A percentile compares a stretch with the other conserved stretches of the same genome.
phyloP scores from a whole-genome alignment of 108 stramenopile genomes.

The Cyclotella cryptica region DNA sequence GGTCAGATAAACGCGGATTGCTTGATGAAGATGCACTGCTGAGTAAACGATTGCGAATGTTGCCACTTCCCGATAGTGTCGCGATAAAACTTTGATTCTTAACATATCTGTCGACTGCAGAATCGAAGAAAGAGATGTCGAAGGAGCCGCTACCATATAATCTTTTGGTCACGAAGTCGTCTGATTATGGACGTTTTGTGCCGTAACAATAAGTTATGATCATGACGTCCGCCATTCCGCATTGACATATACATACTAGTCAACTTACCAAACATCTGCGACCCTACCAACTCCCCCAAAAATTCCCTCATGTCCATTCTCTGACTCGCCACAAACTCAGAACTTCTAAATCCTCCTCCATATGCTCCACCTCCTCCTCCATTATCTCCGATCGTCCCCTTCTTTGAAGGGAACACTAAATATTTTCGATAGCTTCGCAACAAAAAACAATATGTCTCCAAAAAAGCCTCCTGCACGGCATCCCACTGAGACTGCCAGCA shows the following conservation, averaged over 20 bases:
- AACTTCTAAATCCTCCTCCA: constrained; percentile 79
- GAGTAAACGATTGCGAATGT: constrained; percentile 23
- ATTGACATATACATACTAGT: not conserved
- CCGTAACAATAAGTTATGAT: too few relatives aligned
- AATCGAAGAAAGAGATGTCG: constrained; percentile 87
- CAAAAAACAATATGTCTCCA: constrained; percentile 81
- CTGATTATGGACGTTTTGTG: not conserved
- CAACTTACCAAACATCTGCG: constrained; percentile 75
- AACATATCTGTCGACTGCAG: constrained; percentile 77
- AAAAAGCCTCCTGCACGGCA: constrained; percentile 84
- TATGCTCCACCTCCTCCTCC: constrained; percentile 41
- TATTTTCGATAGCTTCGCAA: constrained; percentile 86
- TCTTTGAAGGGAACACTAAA: constrained; percentile 83
- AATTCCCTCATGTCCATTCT: constrained; percentile 73
- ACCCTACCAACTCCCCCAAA: constrained; percentile 71
- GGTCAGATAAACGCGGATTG: constrained; percentile 1
- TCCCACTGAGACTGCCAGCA: constrained; percentile 81
- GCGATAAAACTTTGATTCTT: constrained; percentile 70
- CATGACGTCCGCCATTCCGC: too few relatives aligned
- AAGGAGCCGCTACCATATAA: constrained; percentile 84
- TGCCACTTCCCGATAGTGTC: constrained; percentile 9
- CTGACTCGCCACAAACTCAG: constrained; percentile 74
- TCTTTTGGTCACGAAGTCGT: constrained; percentile 85
- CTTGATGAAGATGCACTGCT: not conserved
- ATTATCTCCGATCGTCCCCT: constrained; percentile 18